A percentile compares a stretch with the other conserved stretches of the same genome.
Conservation (phyloP, 371 early-diverging fungal species). For the Gilbertella persicaria region DNA sequence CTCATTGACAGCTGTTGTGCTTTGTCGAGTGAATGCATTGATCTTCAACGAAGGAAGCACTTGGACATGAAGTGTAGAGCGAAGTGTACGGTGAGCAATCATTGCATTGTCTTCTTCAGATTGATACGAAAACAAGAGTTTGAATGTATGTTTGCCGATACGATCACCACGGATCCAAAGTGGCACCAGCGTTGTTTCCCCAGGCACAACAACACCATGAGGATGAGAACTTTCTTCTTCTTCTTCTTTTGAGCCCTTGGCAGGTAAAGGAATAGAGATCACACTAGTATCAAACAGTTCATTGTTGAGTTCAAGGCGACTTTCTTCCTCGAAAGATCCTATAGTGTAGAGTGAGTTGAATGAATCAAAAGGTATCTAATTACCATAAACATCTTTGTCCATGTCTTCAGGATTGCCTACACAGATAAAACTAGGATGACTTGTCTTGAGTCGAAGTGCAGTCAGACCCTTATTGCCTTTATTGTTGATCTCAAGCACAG, state of each 20-base stretch:
- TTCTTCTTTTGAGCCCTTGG: slow-evolving; percentile 12
- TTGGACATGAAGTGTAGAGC: slow-evolving; percentile 58
- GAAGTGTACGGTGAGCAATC: slow-evolving; percentile 68
- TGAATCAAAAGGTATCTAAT: background rate
- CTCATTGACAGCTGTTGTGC: slow-evolving; percentile 69
- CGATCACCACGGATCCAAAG: slow-evolving; percentile 91
- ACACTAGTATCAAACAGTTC: slow-evolving; percentile 44
- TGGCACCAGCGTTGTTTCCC: slow-evolving; percentile 74
- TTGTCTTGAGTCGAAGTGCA: slow-evolving; percentile 71
- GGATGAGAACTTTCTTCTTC: no score
- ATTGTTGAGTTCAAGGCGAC: slow-evolving; percentile 25
- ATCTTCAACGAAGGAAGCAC: slow-evolving; percentile 88
- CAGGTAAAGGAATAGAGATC: slow-evolving; percentile 43
- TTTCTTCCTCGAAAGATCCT: background rate
- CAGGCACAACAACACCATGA: slow-evolving; percentile 62
- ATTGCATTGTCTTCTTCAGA: slow-evolving; percentile 70
- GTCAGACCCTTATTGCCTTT: slow-evolving; percentile 77
- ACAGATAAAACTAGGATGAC: slow-evolving; percentile 87
- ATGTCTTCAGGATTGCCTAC: slow-evolving; percentile 60
- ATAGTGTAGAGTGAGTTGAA: background rate
- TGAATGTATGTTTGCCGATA: slow-evolving; percentile 83
- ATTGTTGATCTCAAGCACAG: slow-evolving; percentile 80
- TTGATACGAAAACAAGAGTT: slow-evolving; percentile 70
- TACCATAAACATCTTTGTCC: slow-evolving; percentile 48
- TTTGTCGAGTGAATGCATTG: slow-evolving; percentile 92